These are phyloP conservation scores for Globisporangium radiosum DNA, from an alignment of 352 stramenopile species.

Conservation along the genomic window DNA sequence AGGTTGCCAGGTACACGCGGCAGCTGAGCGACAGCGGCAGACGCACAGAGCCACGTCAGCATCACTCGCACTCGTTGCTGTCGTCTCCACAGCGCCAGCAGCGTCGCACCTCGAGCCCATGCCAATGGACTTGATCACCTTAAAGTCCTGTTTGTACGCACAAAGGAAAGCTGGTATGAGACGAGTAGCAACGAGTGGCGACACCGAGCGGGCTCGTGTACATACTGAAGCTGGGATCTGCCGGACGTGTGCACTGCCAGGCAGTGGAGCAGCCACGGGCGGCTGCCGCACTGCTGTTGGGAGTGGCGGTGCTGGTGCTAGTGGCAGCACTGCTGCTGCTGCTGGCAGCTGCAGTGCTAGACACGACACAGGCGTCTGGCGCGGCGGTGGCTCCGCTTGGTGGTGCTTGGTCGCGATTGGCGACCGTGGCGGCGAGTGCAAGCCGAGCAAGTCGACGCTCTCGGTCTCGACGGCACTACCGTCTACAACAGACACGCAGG, in stretches of 20 bases:
- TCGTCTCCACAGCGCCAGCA: neutral
- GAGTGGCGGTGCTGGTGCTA: neutral
- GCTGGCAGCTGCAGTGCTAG: neutral
- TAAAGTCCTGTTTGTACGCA: constrained; percentile 20
- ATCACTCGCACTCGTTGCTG: too few species aligned
- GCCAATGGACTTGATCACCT: constrained; percentile 46
- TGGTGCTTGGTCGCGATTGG: neutral
- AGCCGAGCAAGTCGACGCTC: constrained; percentile 26
- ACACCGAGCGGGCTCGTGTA: too few species aligned
- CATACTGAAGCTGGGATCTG: constrained; percentile 22
- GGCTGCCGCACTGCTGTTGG: neutral
- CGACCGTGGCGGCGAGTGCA: constrained; percentile 9
- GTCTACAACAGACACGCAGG: neutral
- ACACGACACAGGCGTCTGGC: neutral
- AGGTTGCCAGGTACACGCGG: constrained; percentile 70
- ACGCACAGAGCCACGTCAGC: neutral
- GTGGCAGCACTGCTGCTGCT: neutral
- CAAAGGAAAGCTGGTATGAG: too few species aligned
- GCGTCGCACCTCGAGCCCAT: constrained; percentile 54
- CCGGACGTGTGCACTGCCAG: constrained; percentile 18
- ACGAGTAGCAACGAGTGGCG: too few species aligned
- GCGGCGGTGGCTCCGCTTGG: neutral
- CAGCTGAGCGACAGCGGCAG: constrained; percentile 29
- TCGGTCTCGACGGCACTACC: neutral
- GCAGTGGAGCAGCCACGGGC: constrained; percentile 12